phyloP scores from a whole-genome alignment of 192 early-diverging fungal species.

The Dimargaris verticillata region DNA sequence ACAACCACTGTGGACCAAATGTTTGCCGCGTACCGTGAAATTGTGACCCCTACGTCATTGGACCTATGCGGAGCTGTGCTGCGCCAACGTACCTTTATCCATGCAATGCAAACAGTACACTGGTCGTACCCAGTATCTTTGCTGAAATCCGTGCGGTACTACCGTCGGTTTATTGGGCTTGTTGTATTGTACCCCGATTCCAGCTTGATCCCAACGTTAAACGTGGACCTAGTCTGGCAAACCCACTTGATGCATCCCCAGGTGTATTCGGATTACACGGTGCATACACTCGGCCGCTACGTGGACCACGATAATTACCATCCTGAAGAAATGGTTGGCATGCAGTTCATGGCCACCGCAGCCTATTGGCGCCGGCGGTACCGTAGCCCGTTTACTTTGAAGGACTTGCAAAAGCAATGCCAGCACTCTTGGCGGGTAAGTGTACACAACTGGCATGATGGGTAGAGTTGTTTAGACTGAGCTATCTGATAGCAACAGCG shows the following conservation, averaged over 20 bases:
- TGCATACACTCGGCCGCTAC: slow-evolving; percentile 24
- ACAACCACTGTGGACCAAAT: slow-evolving; percentile 12
- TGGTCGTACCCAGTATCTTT: slow-evolving; percentile 16
- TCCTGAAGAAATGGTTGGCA: slow-evolving; percentile 16
- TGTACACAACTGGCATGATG: too few relatives aligned
- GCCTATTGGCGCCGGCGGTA: slow-evolving; percentile 32
- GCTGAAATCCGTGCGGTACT: slow-evolving; percentile 19
- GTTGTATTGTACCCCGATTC: slow-evolving; percentile 18
- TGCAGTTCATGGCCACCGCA: slow-evolving; percentile 25
- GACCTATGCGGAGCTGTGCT: slow-evolving; percentile 31
- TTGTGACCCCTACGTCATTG: slow-evolving; percentile 20
- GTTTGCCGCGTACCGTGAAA: slow-evolving; percentile 22
- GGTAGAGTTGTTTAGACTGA: too few relatives aligned
- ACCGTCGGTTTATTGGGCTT: slow-evolving; percentile 29
- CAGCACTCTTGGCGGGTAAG: too few relatives aligned
- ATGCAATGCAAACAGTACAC: slow-evolving; percentile 26
- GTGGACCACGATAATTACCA: slow-evolving; percentile 51
- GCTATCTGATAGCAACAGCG: too few relatives aligned
- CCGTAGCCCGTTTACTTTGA: slow-evolving; percentile 20
- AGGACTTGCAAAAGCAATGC: background rate
- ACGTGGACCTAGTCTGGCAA: slow-evolving; percentile 54
- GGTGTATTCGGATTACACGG: slow-evolving; percentile 34
- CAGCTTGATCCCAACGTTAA: slow-evolving; percentile 40
- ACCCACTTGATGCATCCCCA: slow-evolving; percentile 41
- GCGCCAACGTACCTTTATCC: slow-evolving; percentile 33